Evolutionary conservation across 2,329 filamentous ascomycete species (phyloP), one percentile per base, ranked within the genome.

Genomic region (Beauveria rudraprayagi): DNA sequence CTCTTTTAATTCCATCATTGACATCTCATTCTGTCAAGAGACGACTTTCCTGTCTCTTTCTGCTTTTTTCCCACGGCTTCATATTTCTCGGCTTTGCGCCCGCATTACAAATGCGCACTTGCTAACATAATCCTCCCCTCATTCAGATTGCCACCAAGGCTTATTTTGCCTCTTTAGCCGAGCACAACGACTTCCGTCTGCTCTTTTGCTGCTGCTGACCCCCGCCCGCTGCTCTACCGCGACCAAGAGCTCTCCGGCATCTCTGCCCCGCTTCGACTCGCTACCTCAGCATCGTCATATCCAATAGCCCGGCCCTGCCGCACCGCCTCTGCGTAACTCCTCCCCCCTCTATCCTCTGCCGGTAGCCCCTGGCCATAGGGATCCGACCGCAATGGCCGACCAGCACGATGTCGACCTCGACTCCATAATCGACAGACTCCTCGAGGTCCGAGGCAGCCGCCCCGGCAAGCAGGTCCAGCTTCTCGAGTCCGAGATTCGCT

Each of bases 381-480:
- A 50, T 34, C 44, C 34, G 40, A 40, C 26, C 56, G 47, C 47
- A 44, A 88, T 80, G 86, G 81, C 82, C 73, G 82, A 85, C 75
- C 82, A 84, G 75, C 80, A 91, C 79, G 93, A 97, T 79, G 91
- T 97, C 80, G 93, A 97, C 81, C 85, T 99, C 80, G 94, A 99
- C 79, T 97, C 92, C 72, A 96, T 97, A 87, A 97, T 99, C 83
- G 93, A 97, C 78, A 87, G 94, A 78, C 86, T 99, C 73, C 84
- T 97, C 73, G 94, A 99, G 80, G 94, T 97, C 74, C 89, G 94
- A 79, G 94, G 93, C 75, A 97, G 92, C 83, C 88, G 94, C 73
- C 94, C 94, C 62, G 94, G 94, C 71, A 99, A 99, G 83, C 94
- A 97, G 80, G 94, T 99, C 61, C 93, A 97, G 80, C 85, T 99